Evolutionary conservation across 352 stramenopile species (phyloP).

Genomic region (Pythium sukuiense): DNA sequence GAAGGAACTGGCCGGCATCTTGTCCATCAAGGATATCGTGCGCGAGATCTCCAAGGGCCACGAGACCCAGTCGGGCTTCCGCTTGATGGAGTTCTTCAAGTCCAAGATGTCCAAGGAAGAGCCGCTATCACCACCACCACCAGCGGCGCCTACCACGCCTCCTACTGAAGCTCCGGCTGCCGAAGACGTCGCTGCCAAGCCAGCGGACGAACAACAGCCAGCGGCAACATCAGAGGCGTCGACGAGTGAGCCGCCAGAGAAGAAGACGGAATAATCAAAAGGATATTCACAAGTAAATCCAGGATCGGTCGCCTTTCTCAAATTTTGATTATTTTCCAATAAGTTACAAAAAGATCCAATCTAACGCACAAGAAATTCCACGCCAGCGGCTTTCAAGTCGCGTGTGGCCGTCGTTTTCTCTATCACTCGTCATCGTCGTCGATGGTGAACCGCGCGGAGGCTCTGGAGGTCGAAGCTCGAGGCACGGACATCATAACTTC

Average conservation of each 20-base stretch:
- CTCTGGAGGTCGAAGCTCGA: constrained; percentile 49
- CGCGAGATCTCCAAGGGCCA: constrained; percentile 83
- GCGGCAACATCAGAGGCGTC: constrained; percentile 18
- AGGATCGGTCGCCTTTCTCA: constrained; percentile 6
- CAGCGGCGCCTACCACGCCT: background rate
- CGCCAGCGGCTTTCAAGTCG: background rate
- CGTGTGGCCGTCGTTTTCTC: too few relatives aligned
- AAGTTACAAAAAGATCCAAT: constrained; percentile 27
- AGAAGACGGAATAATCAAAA: constrained; percentile 8
- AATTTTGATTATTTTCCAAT: constrained; percentile 22
- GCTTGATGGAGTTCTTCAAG: constrained; percentile 87
- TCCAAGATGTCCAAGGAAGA: constrained; percentile 66
- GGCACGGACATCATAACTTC: constrained; percentile 79
- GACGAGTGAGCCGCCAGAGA: constrained; percentile 13
- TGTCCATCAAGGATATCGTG: constrained; percentile 88
- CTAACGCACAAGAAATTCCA: background rate
- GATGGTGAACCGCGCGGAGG: constrained; percentile 25
- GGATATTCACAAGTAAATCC: too few relatives aligned
- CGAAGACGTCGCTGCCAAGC: background rate
- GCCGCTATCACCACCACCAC: constrained; percentile 17
- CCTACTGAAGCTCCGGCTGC: background rate
- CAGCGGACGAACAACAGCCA: constrained; percentile 5
- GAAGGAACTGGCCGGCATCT: constrained; percentile 78
- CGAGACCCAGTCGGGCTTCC: constrained; percentile 68
- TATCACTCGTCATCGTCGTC: constrained; percentile 31